phyloP scores from a whole-genome alignment of 129 eudicot genomes.

The Chrysanthemum seticuspe region DNA sequence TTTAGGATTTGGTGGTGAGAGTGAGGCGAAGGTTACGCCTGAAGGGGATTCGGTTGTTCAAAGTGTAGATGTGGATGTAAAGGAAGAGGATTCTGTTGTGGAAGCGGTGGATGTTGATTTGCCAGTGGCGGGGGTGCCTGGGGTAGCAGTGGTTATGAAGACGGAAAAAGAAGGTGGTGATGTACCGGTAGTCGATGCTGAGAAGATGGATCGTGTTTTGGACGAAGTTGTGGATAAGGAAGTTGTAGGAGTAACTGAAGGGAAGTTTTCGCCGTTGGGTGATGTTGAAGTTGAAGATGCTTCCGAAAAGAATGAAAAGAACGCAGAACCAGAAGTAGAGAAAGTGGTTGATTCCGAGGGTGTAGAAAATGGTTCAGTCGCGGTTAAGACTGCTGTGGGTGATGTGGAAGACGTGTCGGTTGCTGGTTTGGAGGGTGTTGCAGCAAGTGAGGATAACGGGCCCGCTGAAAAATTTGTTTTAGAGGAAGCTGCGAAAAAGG shows the following conservation, averaged over 20 bases:
- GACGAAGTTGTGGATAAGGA: slow-evolving; percentile 47
- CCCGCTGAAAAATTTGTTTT: slow-evolving; percentile 30
- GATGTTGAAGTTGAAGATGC: slow-evolving; percentile 9
- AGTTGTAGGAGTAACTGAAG: slow-evolving; percentile 37
- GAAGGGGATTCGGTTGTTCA: slow-evolving; percentile 37
- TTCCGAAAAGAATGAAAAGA: slow-evolving; percentile 15
- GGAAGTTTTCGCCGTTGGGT: slow-evolving; percentile 35
- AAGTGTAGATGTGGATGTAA: slow-evolving; percentile 17
- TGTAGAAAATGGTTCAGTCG: slow-evolving; percentile 33
- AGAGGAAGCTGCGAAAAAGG: slow-evolving; percentile 36
- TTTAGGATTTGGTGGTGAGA: not conserved
- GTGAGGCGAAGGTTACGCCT: slow-evolving; percentile 22
- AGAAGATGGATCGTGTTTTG: slow-evolving; percentile 21
- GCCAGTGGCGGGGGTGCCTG: slow-evolving; percentile 42
- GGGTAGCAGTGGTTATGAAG: slow-evolving; percentile 49
- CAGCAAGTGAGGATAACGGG: slow-evolving; percentile 22
- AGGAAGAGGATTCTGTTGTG: slow-evolving; percentile 49
- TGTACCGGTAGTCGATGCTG: slow-evolving; percentile 24
- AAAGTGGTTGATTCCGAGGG: slow-evolving; percentile 31
- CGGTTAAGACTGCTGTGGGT: slow-evolving; percentile 9
- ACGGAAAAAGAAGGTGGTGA: slow-evolving; percentile 40
- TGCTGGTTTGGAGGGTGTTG: not conserved
- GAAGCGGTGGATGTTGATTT: slow-evolving; percentile 46
- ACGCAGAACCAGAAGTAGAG: slow-evolving; percentile 23
- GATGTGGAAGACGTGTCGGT: slow-evolving; percentile 6